Conservation (phyloP, 148 eudicot species). For the Polygonum maritimum region DNA sequence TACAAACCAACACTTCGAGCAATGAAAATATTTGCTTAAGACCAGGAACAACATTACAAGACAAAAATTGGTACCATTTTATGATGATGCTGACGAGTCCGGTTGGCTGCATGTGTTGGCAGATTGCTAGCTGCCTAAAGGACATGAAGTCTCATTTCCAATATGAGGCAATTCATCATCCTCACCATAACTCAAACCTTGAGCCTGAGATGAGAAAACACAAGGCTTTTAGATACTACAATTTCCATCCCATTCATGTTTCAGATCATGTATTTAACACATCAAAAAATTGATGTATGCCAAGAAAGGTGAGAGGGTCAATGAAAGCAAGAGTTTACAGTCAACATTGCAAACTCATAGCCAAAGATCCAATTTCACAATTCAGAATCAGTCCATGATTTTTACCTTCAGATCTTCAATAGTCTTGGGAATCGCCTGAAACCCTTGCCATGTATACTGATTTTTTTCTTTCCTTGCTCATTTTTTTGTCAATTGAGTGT, state of each 20-base stretch:
- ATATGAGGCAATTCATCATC: conserved; percentile 40
- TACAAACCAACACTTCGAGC: background rate
- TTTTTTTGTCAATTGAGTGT: too few relatives aligned
- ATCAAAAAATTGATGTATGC: background rate
- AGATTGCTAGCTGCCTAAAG: conserved; percentile 20
- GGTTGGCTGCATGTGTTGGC: conserved; percentile 43
- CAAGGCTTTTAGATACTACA: background rate
- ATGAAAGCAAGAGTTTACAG: background rate
- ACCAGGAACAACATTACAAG: background rate
- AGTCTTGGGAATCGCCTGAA: conserved; percentile 60
- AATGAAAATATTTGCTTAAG: background rate
- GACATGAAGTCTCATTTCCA: conserved; percentile 15
- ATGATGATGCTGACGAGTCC: conserved; percentile 38
- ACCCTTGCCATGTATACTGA: conserved; percentile 84
- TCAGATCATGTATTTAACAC: background rate
- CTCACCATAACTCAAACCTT: conserved; percentile 40
- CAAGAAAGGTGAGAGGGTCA: background rate
- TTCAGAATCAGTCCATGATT: background rate
- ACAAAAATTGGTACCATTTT: conserved; percentile 38
- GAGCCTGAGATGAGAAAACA: background rate
- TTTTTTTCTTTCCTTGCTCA: conserved; percentile 78
- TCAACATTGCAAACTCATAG: background rate
- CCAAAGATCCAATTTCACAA: background rate
- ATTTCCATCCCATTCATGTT: background rate
- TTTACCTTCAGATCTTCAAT: conserved; percentile 60